Percentiles rank a stretch among this genome's conserved stretches.
Conservation (phyloP, 2,329 filamentous ascomycete genomes). For the Colletotrichum sp. region DNA sequence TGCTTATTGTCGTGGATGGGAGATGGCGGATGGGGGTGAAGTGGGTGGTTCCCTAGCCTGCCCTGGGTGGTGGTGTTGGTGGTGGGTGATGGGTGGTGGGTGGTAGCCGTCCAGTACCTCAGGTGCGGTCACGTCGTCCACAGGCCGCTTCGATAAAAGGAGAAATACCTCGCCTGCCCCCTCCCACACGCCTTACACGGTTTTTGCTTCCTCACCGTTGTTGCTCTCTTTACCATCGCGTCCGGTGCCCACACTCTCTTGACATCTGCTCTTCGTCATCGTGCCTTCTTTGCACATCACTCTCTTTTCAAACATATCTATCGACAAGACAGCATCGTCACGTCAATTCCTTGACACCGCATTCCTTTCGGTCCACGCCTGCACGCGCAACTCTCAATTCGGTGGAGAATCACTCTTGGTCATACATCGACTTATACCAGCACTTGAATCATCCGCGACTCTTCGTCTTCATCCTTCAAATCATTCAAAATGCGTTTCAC, state of each 20-base stretch:
- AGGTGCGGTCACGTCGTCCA: background rate
- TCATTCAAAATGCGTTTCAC: conserved; percentile 51
- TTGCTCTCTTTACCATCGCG: conserved; percentile 6
- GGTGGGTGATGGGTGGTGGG: background rate
- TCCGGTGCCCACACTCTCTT: conserved; percentile 21
- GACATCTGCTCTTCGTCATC: conserved; percentile 13
- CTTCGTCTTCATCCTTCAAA: background rate
- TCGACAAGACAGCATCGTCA: conserved; percentile 19
- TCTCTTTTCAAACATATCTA: background rate
- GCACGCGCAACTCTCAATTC: background rate
- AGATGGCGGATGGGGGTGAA: background rate
- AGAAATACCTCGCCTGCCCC: conserved; percentile 20
- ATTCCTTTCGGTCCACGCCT: background rate
- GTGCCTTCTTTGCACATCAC: conserved; percentile 17
- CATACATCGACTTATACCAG: conserved; percentile 5
- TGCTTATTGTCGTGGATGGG: background rate
- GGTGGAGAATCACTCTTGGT: background rate
- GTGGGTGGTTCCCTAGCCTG: background rate
- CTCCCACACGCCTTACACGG: background rate
- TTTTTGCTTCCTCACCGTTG: background rate
- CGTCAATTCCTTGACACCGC: conserved; percentile 1
- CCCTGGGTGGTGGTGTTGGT: background rate
- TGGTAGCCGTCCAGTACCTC: background rate
- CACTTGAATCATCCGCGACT: background rate
- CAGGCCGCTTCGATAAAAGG: conserved; percentile 6